A percentile compares a stretch with the other conserved stretches of the same genome.
Conservation (phyloP, 768 basidiomycete genomes). For the Agaricus sinodeliciosus region DNA sequence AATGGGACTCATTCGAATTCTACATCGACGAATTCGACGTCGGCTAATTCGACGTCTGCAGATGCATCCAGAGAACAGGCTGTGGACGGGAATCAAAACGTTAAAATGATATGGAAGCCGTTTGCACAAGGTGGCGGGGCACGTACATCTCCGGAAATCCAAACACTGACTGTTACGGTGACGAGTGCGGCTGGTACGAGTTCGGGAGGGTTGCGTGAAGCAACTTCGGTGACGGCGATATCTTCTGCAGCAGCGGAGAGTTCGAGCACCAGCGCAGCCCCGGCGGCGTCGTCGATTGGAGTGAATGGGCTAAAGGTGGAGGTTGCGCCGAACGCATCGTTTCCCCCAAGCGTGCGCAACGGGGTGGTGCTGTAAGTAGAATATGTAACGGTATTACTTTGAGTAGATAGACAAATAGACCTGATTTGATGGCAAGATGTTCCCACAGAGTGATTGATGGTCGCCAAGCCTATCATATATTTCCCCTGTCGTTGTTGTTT, state of each 20-base stretch:
- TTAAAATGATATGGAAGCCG: conserved; percentile 1
- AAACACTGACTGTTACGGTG: conserved; percentile 4
- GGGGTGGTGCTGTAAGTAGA: too few relatives aligned
- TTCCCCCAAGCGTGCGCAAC: too few relatives aligned
- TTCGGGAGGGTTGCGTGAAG: neutral
- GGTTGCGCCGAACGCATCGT: neutral
- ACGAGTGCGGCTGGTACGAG: neutral
- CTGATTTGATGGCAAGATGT: too few relatives aligned
- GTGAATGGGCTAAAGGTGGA: conserved; percentile 1
- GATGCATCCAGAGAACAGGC: neutral
- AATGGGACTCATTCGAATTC: neutral
- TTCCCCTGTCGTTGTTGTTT: neutral
- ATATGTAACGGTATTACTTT: too few relatives aligned
- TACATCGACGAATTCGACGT: neutral
- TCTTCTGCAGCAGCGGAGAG: neutral
- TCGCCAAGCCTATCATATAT: neutral
- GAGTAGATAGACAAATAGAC: too few relatives aligned
- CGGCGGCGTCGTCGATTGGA: neutral
- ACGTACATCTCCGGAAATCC: neutral
- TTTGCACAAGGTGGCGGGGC: neutral
- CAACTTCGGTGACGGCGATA: neutral
- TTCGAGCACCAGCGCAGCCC: neutral
- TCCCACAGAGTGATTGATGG: neutral
- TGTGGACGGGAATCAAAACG: neutral
- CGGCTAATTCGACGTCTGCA: neutral